These are phyloP conservation scores for Trypanosoma rangeli DNA, from an alignment of 208 protist genomes.

Conservation along the genomic window DNA sequence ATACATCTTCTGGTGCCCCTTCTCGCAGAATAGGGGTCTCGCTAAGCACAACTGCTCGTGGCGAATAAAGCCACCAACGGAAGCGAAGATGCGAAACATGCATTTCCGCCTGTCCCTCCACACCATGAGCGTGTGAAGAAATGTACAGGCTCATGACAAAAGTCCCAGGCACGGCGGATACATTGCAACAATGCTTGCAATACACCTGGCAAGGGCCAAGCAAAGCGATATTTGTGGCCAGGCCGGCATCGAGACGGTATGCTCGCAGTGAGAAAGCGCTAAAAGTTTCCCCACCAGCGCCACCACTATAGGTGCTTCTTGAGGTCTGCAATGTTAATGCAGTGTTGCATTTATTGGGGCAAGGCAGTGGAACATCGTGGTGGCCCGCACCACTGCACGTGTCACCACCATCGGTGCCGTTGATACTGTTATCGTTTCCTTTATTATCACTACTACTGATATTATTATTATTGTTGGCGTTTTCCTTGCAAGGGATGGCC, in stretches of 20 bases:
- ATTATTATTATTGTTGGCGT: background rate
- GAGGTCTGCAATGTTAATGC: background rate
- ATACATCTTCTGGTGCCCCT: conserved; percentile 41
- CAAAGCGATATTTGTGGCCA: conserved; percentile 43
- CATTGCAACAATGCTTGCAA: conserved; percentile 42
- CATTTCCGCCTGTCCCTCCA: conserved; percentile 30
- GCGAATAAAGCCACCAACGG: conserved; percentile 21
- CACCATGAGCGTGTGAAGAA: conserved; percentile 34
- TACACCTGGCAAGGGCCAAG: conserved; percentile 64
- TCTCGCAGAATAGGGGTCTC: conserved; percentile 39
- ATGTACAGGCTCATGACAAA: conserved; percentile 42
- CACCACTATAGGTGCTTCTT: background rate
- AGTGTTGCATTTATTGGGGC: background rate
- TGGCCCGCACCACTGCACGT: background rate
- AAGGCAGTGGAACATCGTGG: background rate
- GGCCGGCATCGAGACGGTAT: conserved; percentile 49
- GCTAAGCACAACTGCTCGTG: conserved; percentile 39
- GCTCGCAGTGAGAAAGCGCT: background rate
- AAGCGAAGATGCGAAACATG: conserved; percentile 43
- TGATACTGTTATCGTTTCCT: background rate
- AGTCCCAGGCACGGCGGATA: background rate
- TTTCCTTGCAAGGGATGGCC: background rate
- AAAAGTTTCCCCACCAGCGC: background rate
- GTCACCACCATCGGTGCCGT: background rate
- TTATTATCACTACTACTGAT: background rate